phyloP scores from a whole-genome alignment of 768 basidiomycete genomes.

The Krasilnikovozyma curviuscula region DNA sequence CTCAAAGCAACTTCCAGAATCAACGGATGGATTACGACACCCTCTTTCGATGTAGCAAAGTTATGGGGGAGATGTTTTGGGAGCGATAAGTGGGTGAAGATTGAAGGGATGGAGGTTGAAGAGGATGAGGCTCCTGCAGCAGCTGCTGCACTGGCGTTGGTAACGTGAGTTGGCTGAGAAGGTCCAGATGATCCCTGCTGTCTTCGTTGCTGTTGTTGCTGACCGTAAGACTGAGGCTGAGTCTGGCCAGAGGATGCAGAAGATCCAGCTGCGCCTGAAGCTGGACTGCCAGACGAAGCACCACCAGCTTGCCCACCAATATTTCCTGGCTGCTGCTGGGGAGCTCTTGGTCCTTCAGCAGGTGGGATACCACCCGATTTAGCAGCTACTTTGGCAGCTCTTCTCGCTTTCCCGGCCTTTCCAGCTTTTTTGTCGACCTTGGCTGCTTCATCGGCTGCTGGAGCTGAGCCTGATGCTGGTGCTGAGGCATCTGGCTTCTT shows the following conservation, averaged over 20 bases:
- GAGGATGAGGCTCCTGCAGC: neutral
- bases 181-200: neutral
- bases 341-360: slow-evolving; percentile 1
- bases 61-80: slow-evolving; percentile 2
- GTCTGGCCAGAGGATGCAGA: neutral
- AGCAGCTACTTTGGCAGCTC: slow-evolving; percentile 4
- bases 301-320: neutral
- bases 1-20: slow-evolving; percentile 70
- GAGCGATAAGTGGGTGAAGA: slow-evolving; percentile 6
- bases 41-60: slow-evolving; percentile 31
- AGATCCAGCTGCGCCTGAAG: neutral
- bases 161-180: neutral
- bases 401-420: slow-evolving; percentile 8
- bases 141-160: neutral
- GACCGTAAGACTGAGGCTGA: neutral
- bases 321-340: neutral
- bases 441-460: neutral
- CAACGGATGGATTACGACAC: slow-evolving; percentile 77
- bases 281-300: neutral
- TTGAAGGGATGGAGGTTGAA: neutral
- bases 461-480: too few relatives aligned
- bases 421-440: slow-evolving; percentile 9
- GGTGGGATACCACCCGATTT: neutral
- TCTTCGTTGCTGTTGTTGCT: neutral
- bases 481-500: too few relatives aligned